phyloP scores from a whole-genome alignment of 495 filamentous ascomycete species.

The Penicillium coprophilum region DNA sequence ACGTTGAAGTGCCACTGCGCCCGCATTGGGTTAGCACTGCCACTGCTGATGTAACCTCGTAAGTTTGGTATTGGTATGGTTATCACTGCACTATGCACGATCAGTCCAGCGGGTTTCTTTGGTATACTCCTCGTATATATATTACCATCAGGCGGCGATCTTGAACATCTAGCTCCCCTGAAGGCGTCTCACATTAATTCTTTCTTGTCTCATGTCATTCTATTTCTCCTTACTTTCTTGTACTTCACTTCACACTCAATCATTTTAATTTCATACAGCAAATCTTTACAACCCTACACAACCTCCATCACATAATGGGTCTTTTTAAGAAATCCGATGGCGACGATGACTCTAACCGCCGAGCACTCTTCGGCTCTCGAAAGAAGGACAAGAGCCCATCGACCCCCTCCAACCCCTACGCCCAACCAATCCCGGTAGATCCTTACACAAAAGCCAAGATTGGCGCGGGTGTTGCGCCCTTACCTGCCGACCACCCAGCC shows the following conservation, averaged over 20 bases:
- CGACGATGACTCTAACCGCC: constrained; percentile 58
- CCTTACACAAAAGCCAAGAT: constrained; percentile 64
- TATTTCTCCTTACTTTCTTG: constrained; percentile 7
- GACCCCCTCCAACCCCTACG: constrained; percentile 63
- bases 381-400: constrained; percentile 61
- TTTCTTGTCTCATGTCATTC: constrained; percentile 13
- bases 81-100: not conserved
- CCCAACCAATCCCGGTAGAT: constrained; percentile 58
- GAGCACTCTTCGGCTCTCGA: constrained; percentile 57
- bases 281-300: constrained; percentile 12
- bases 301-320: constrained; percentile 53
- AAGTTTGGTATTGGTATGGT: constrained; percentile 8
- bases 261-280: constrained; percentile 7
- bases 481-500: constrained; percentile 38
- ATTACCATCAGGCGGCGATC: constrained; percentile 14
- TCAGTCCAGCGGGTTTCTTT: not conserved
- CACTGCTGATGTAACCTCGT: constrained; percentile 15
- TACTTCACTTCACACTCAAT: not conserved
- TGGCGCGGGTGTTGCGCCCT: constrained; percentile 42
- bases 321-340: constrained; percentile 64
- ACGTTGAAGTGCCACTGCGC: constrained; percentile 13
- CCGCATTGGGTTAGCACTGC: constrained; percentile 15
- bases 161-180: constrained; percentile 14
- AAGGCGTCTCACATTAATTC: constrained; percentile 14
- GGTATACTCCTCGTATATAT: not conserved